phyloP scores from a whole-genome alignment of 768 basidiomycete genomes.

The Pleurotus cornucopiae region DNA sequence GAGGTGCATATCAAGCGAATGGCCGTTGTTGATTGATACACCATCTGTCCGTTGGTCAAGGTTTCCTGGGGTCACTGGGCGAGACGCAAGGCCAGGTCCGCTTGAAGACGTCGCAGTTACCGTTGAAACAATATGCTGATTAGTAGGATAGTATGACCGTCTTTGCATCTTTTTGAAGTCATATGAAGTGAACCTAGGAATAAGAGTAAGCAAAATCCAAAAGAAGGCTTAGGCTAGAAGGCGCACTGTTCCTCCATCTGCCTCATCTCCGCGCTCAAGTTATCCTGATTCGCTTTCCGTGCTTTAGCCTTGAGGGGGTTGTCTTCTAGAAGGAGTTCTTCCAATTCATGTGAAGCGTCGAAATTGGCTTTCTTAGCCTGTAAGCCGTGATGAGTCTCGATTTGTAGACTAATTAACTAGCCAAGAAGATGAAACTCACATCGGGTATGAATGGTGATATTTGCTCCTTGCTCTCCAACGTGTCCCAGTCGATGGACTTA shows the following conservation, averaged over 20 bases:
- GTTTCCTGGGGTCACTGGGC: conserved; percentile 67
- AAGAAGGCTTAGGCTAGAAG: conserved; percentile 5
- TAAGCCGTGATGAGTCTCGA: not conserved
- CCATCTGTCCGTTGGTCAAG: conserved; percentile 40
- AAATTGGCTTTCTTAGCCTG: conserved; percentile 99
- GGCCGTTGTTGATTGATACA: conserved; percentile 29
- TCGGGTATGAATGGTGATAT: conserved; percentile 89
- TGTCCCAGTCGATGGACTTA: conserved; percentile 82
- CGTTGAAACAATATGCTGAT: conserved; percentile 69
- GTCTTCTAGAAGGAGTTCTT: conserved; percentile 93
- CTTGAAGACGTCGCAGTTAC: conserved; percentile 69
- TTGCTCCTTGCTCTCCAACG: conserved; percentile 70
- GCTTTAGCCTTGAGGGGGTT: conserved; percentile 95
- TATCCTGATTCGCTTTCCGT: conserved; percentile 87
- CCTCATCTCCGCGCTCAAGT: conserved; percentile 86
- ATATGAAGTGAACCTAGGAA: conserved; percentile 77
- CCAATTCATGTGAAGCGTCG: conserved; percentile 96
- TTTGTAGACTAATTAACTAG: conserved; percentile 10
- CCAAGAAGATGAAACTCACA: conserved; percentile 37
- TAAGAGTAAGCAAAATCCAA: conserved; percentile 3
- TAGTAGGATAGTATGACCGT: conserved; percentile 86
- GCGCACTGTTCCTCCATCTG: conserved; percentile 97
- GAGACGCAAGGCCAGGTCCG: conserved; percentile 57
- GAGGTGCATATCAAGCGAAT: conserved; percentile 3
- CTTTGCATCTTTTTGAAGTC: conserved; percentile 92